These are phyloP conservation scores for Neoarthrinium moseri DNA, from an alignment of 2,329 filamentous ascomycete genomes.

Conservation along the genomic window DNA sequence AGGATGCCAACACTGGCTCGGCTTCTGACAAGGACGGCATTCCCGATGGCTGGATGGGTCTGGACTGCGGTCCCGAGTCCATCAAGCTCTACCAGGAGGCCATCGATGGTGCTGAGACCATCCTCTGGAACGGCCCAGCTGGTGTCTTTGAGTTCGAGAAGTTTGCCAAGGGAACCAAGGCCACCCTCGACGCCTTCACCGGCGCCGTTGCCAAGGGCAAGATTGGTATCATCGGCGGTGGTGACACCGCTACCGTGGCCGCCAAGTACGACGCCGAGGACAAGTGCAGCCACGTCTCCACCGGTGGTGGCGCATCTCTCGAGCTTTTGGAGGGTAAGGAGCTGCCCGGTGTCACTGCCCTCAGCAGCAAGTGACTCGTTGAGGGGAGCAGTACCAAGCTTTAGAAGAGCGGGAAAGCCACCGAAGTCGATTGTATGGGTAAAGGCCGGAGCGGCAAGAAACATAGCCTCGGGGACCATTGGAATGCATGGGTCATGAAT, in stretches of 20 bases:
- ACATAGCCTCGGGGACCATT: not conserved
- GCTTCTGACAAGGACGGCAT: constrained; percentile 88
- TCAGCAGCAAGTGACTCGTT: constrained; percentile 69
- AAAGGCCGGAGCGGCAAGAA: not conserved
- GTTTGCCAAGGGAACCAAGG: constrained; percentile 90
- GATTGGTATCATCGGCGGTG: constrained; percentile 98
- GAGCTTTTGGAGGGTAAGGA: constrained; percentile 98
- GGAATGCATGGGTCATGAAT: constrained; percentile 1
- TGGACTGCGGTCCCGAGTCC: constrained; percentile 90
- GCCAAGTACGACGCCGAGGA: constrained; percentile 94
- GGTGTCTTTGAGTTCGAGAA: constrained; percentile 97
- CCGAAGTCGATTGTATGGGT: not conserved
- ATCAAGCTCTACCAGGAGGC: constrained; percentile 84
- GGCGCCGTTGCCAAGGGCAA: constrained; percentile 77
- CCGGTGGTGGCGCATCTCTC: constrained; percentile 90
- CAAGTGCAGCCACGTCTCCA: constrained; percentile 97
- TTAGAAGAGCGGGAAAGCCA: constrained; percentile 10
- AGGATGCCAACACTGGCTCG: constrained; percentile 75
- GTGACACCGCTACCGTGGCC: constrained; percentile 96
- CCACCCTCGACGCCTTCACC: constrained; percentile 85
- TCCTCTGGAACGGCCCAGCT: constrained; percentile 97
- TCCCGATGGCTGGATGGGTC: constrained; percentile 95
- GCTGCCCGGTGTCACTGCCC: constrained; percentile 85
- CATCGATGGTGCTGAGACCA: constrained; percentile 87
- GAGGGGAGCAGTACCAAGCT: constrained; percentile 14